Evolutionary conservation across 352 stramenopile genomes (phyloP).

Genomic region (Phytophthora chlamydospora): DNA sequence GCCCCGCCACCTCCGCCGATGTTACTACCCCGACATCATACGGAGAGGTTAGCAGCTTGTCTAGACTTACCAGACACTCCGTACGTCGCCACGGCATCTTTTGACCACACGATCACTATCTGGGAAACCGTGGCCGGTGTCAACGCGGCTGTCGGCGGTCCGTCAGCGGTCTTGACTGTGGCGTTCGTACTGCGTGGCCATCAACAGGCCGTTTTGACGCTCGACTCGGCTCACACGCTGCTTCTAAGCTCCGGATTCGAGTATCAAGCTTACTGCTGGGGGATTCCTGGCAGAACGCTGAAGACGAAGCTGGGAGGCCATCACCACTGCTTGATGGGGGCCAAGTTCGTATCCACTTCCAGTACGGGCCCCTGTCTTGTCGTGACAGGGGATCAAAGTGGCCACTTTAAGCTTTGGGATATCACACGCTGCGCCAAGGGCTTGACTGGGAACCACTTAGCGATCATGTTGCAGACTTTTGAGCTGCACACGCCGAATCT

Average conservation of each 20-base stretch:
- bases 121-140: slow-evolving; percentile 60
- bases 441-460: slow-evolving; percentile 42
- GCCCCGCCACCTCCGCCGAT: slow-evolving; percentile 35
- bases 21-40: slow-evolving; percentile 39
- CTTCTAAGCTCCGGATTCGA: slow-evolving; percentile 84
- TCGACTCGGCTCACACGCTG: slow-evolving; percentile 63
- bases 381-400: slow-evolving; percentile 73
- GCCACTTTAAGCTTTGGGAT: slow-evolving; percentile 85
- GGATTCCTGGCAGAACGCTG: slow-evolving; percentile 46
- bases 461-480: slow-evolving; percentile 51
- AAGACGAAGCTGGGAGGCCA: slow-evolving; percentile 71
- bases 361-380: slow-evolving; percentile 32
- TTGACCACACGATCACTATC: slow-evolving; percentile 78
- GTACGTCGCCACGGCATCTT: slow-evolving; percentile 74
- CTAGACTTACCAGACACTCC: slow-evolving; percentile 59
- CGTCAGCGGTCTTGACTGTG: slow-evolving; percentile 39
- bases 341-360: slow-evolving; percentile 61
- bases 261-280: slow-evolving; percentile 85
- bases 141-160: slow-evolving; percentile 26
- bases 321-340: slow-evolving; percentile 68
- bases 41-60: slow-evolving; percentile 59
- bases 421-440: slow-evolving; percentile 58
- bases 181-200: slow-evolving; percentile 71
- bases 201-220: slow-evolving; percentile 60
- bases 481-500: slow-evolving; percentile 50